Percentiles rank a stretch among this genome's conserved stretches.
phyloP scores from a whole-genome alignment of 2,329 filamentous ascomycete species.

The Pyrenophora seminiperda region DNA sequence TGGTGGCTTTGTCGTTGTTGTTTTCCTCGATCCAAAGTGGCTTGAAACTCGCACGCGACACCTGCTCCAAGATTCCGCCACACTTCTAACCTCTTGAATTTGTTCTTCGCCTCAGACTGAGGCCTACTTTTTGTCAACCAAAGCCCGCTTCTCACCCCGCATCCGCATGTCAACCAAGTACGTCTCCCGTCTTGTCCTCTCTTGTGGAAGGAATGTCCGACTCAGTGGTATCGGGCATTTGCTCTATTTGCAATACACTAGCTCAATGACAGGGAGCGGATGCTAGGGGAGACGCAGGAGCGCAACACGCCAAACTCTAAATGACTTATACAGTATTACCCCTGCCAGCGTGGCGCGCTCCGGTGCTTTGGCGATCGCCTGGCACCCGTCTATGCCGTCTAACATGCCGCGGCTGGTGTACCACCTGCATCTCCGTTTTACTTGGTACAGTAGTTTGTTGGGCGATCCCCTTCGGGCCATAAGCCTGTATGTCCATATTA shows the following conservation, averaged over 20 bases:
- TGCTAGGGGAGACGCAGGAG: conserved; percentile 7
- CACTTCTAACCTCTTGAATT: not conserved
- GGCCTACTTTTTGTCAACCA: conserved; percentile 1
- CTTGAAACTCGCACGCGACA: conserved; percentile 23
- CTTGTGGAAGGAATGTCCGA: conserved; percentile 5
- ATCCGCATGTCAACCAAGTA: not conserved
- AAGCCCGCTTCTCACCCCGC: not conserved
- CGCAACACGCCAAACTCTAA: conserved; percentile 14
- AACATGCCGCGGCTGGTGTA: conserved; percentile 20
- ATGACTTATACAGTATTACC: conserved; percentile 11
- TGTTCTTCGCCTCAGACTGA: conserved; percentile 1
- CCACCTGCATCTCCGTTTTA: conserved; percentile 24
- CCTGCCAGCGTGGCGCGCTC: conserved; percentile 19
- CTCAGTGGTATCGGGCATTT: conserved; percentile 5
- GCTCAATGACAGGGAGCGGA: conserved; percentile 17
- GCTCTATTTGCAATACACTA: conserved; percentile 20
- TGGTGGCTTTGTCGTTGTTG: conserved; percentile 23
- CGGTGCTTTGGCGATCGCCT: conserved; percentile 15
- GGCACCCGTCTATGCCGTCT: conserved; percentile 18
- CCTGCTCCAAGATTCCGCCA: conserved; percentile 3
- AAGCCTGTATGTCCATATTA: conserved; percentile 6
- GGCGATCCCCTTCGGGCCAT: conserved; percentile 24
- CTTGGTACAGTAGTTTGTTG: conserved; percentile 18
- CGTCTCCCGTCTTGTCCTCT: conserved; percentile 6
- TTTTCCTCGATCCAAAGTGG: conserved; percentile 11